These are phyloP conservation scores for Parasitella parasitica DNA, from an alignment of 371 early-diverging fungal genomes.

Conservation along the genomic window DNA sequence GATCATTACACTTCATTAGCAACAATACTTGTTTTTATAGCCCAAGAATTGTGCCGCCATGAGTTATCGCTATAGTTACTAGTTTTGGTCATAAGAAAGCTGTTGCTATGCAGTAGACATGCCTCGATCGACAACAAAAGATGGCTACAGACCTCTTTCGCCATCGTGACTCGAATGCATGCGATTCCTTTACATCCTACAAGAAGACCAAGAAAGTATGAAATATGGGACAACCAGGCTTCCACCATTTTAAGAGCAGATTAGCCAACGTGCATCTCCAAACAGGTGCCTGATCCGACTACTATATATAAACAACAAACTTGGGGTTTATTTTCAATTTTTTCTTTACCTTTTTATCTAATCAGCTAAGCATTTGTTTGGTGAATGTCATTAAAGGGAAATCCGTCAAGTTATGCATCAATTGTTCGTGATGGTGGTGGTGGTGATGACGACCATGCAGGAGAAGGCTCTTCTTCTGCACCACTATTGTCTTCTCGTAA, in stretches of 20 bases:
- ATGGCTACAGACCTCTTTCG: neutral
- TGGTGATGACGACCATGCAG: neutral
- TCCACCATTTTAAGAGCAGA: neutral
- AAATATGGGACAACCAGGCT: neutral
- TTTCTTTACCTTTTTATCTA: no score
- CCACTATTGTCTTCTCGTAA: neutral
- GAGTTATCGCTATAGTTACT: no score
- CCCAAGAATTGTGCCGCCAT: no score
- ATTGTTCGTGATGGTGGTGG: neutral
- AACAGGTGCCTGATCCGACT: neutral
- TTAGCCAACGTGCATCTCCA: neutral
- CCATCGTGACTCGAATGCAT: neutral
- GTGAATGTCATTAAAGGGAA: neutral
- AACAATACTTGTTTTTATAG: no score
- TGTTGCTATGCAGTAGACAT: no score
- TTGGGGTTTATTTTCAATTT: neutral
- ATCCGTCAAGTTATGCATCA: neutral
- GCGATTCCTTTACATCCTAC: neutral
- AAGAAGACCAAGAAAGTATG: neutral
- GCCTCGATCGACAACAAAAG: no score
- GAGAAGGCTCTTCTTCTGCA: neutral
- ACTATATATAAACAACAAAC: neutral
- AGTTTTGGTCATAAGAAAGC: no score
- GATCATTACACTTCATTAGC: no score
- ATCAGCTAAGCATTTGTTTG: neutral